phyloP scores from a whole-genome alignment of 306 rosid genomes.

The Ziziphus jujuba region DNA sequence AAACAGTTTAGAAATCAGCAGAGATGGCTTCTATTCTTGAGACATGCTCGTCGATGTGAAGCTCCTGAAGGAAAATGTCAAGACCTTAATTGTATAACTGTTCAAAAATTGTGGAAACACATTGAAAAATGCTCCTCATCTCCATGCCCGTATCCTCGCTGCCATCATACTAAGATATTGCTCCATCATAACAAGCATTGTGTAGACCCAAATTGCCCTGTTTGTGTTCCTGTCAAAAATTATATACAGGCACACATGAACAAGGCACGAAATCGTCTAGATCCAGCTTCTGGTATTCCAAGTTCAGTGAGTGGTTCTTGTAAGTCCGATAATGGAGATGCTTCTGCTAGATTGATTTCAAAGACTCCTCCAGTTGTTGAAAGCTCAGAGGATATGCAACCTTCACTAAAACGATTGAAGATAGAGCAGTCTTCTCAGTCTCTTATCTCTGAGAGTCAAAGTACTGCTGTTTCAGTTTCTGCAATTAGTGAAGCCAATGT shows the following conservation, averaged over 20 bases:
- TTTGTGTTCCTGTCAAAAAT: constrained; percentile 71
- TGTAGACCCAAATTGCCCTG: constrained; percentile 68
- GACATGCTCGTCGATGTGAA: constrained; percentile 78
- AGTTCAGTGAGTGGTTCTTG: constrained; percentile 49
- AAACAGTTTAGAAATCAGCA: constrained; percentile 65
- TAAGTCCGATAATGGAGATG: constrained; percentile 49
- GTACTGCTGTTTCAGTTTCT: constrained; percentile 46
- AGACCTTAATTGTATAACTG: constrained; percentile 55
- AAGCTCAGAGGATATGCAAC: constrained; percentile 65
- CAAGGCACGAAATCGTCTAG: constrained; percentile 35
- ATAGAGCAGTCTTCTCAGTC: constrained; percentile 67
- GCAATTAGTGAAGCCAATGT: constrained; percentile 44
- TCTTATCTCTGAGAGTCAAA: constrained; percentile 52
- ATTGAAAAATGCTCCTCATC: constrained; percentile 48
- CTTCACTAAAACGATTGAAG: constrained; percentile 82
- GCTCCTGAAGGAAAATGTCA: constrained; percentile 84
- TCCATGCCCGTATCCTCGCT: constrained; percentile 56
- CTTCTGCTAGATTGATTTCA: constrained; percentile 43
- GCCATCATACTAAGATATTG: constrained; percentile 71
- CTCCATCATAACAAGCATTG: constrained; percentile 68
- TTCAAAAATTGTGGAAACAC: constrained; percentile 74
- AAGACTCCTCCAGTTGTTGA: constrained; percentile 47
- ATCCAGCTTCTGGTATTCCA: constrained; percentile 53
- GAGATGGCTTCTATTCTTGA: constrained; percentile 88
- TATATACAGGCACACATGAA: constrained; percentile 39